Base-by-base conservation (phyloP, 495 filamentous ascomycete genomes). In the Darksidea phi region DNA sequence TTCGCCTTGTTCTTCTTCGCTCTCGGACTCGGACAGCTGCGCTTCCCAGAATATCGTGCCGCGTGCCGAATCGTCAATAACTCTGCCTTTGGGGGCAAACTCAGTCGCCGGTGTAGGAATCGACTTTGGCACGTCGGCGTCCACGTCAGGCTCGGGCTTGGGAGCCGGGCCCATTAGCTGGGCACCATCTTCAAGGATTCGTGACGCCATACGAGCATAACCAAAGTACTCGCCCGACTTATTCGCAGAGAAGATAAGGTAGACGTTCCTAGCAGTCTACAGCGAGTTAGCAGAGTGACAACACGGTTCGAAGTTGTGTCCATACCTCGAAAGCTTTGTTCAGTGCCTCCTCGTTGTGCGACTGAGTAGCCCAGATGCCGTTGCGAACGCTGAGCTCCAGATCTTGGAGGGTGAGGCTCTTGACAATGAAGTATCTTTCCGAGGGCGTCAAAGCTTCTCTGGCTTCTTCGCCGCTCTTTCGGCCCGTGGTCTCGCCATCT, bases 141-240 rank as follows among this genome's bases (percentile, higher is more conserved):
- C 82, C 5, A 78, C 38, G 10, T 78, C 49, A 24, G 81, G 74
- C 53, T 82, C 82, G 3, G 78, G 77, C 60, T 81, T 79, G 1
- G 82, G 79, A 0, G 83, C 78, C 70, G 85, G 86, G n/a, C 78
- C 79, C 50, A 90, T 83, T 0, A 85, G 79, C 1, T 86, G 82
- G 1, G 81, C 80, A 25, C 86, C 82, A 66, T 93, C 86, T 54
- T 91, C 84, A 66, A 82, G 83, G 72, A 97, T 96, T 7, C 83
- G 79, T 48, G 94, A 97, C 17, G 79, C 79, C 94, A 97, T 98
- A 41, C 89, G 84, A 13, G 92, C 94, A 64, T 95, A 96, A 23
- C 94, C 94, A 72, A 94, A 97, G 67, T 97, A 98, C 73, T 97
- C 94, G 18, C 94, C 94, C 0, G 94, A 97, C 68, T 97, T 97